phyloP scores from a whole-genome alignment of 371 early-diverging fungal species.

The Syncephalis plumigaleata region DNA sequence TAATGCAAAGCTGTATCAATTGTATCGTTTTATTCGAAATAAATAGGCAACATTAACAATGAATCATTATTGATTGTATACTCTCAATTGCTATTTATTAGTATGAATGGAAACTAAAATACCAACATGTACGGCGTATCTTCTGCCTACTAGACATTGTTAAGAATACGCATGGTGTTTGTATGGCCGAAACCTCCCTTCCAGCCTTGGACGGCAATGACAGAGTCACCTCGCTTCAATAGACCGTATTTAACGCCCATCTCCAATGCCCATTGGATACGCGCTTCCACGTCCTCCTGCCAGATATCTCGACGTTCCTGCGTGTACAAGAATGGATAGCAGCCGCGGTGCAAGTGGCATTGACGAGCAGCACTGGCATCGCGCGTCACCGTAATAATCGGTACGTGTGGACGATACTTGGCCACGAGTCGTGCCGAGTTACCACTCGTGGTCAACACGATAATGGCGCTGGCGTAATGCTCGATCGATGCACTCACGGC shows the following conservation, averaged over 20 bases:
- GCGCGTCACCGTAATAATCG: slow-evolving; percentile 84
- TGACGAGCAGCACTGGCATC: slow-evolving; percentile 74
- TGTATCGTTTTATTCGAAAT: no score
- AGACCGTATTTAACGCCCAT: slow-evolving; percentile 31
- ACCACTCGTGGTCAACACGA: slow-evolving; percentile 57
- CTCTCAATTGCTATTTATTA: no score
- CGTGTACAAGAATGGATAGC: slow-evolving; percentile 76
- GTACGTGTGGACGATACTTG: slow-evolving; percentile 87
- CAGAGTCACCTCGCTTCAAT: slow-evolving; percentile 41
- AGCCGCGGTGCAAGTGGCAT: slow-evolving; percentile 72
- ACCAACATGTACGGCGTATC: no score
- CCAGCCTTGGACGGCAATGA: slow-evolving; percentile 75
- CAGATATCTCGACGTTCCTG: slow-evolving; percentile 29
- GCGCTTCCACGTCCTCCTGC: slow-evolving; percentile 73
- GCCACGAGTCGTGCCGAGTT: slow-evolving; percentile 79
- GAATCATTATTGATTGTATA: no score
- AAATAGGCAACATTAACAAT: no score
- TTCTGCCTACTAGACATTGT: no score
- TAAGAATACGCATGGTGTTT: slow-evolving; percentile 64
- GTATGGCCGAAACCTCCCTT: slow-evolving; percentile 66
- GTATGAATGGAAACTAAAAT: no score
- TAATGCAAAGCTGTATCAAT: no score
- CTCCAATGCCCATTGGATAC: slow-evolving; percentile 56
- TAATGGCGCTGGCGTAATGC: slow-evolving; percentile 52
- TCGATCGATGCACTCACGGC: slow-evolving; percentile 82